These are phyloP conservation scores for Daldinia sp. DNA, from an alignment of 2,329 filamentous ascomycete genomes.

Conservation along the genomic window DNA sequence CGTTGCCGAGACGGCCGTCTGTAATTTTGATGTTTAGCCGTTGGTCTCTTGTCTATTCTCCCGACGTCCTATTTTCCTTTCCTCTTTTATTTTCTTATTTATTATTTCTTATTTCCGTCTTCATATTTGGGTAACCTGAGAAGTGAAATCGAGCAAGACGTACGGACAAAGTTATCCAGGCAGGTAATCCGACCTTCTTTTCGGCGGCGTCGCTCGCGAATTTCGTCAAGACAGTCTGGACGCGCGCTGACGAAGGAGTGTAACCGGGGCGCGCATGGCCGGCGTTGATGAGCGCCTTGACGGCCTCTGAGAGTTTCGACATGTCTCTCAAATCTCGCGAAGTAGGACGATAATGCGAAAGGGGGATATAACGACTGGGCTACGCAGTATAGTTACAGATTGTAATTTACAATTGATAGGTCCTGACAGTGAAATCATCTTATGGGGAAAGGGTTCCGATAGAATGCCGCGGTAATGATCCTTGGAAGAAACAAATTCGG, in stretches of 20 bases:
- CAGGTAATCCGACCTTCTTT: constrained; percentile 54
- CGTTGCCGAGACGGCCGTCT: constrained; percentile 85
- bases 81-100: neutral
- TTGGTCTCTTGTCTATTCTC: neutral
- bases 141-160: constrained; percentile 10
- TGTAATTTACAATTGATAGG: too few species aligned
- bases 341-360: neutral
- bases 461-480: constrained; percentile 30
- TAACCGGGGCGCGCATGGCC: constrained; percentile 72
- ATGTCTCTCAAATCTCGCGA: constrained; percentile 52
- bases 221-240: constrained; percentile 68
- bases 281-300: constrained; percentile 79
- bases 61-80: neutral
- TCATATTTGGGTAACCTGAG: neutral
- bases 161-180: constrained; percentile 49
- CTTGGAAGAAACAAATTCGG: constrained; percentile 20
- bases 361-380: too few species aligned
- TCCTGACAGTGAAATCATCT: constrained; percentile 1
- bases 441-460: constrained; percentile 10
- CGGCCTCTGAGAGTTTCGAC: constrained; percentile 75
- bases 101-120: neutral
- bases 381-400: neutral
- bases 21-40: neutral
- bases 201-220: constrained; percentile 69
- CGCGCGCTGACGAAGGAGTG: constrained; percentile 68